Evolutionary conservation across 2,329 filamentous ascomycete genomes (phyloP).

Genomic region (Monosporascus sp.): DNA sequence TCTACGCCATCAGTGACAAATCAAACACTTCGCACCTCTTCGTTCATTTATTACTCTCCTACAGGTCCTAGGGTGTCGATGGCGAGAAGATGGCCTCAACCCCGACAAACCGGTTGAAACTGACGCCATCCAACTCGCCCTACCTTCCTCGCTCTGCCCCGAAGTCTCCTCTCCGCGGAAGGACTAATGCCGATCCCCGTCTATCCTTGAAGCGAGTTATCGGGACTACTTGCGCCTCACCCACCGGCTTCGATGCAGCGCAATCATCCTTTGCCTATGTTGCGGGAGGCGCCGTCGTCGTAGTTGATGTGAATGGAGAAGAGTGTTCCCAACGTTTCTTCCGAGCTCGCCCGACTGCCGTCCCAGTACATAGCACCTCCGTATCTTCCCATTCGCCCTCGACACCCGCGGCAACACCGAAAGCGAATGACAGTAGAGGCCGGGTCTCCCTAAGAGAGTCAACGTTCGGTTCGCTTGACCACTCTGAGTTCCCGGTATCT

Average conservation of each 20-base stretch:
- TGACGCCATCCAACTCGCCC: conserved; percentile 75
- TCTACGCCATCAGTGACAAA: neutral
- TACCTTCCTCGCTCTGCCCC: conserved; percentile 54
- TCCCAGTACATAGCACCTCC: conserved; percentile 57
- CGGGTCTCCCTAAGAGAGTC: conserved; percentile 49
- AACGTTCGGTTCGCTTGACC: conserved; percentile 40
- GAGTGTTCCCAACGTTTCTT: conserved; percentile 78
- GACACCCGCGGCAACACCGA: conserved; percentile 50
- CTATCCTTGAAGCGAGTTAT: conserved; percentile 79
- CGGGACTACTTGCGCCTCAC: conserved; percentile 80
- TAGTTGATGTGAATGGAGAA: conserved; percentile 71
- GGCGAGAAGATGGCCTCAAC: conserved; percentile 54
- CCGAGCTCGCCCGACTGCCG: conserved; percentile 72
- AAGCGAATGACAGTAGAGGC: conserved; percentile 60
- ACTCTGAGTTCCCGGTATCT: conserved; percentile 57
- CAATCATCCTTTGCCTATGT: conserved; percentile 80
- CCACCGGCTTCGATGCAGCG: conserved; percentile 81
- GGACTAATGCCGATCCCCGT: conserved; percentile 45
- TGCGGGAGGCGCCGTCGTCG: conserved; percentile 87
- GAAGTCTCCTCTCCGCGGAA: conserved; percentile 54
- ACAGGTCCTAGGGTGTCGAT: conserved; percentile 32
- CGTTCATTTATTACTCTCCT: neutral
- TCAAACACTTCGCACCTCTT: neutral
- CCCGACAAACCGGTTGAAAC: conserved; percentile 57
- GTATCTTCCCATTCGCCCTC: conserved; percentile 45